A percentile compares a stretch with the other conserved stretches of the same genome.
phyloP scores from a whole-genome alignment of 2,329 filamentous ascomycete genomes.

The Calonectria ilicicola region DNA sequence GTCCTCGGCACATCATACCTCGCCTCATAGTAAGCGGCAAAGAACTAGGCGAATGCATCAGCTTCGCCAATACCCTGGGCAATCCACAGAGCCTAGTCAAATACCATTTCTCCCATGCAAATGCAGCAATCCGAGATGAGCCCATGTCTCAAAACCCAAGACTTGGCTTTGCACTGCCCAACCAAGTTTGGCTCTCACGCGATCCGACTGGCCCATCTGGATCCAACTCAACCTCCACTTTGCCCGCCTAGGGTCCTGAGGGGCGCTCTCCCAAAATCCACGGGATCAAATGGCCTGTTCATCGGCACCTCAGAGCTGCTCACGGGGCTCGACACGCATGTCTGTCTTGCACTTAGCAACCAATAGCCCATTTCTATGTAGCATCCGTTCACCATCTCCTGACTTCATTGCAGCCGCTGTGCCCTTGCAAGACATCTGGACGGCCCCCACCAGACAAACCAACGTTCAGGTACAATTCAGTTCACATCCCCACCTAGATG shows the following conservation, averaged over 20 bases:
- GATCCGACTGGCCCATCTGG: constrained; percentile 35
- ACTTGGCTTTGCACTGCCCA: constrained; percentile 26
- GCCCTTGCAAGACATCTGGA: not conserved
- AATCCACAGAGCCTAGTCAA: not conserved
- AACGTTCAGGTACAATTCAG: not conserved
- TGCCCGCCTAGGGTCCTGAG: constrained; percentile 12
- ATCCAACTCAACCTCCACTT: constrained; percentile 25
- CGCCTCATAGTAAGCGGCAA: not conserved
- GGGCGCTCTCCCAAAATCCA: constrained; percentile 9
- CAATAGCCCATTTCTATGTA: not conserved
- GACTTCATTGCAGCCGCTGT: constrained; percentile 14
- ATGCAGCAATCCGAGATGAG: constrained; percentile 16
- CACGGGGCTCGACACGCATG: constrained; percentile 7
- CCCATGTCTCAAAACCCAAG: constrained; percentile 31
- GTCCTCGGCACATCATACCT: not conserved
- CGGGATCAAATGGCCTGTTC: constrained; percentile 20
- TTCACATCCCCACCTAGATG: constrained; percentile 13
- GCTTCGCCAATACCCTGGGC: not conserved
- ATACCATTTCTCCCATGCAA: constrained; percentile 16
- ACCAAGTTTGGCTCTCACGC: constrained; percentile 25
- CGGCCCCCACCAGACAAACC: constrained; percentile 1
- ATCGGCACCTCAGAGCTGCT: not conserved
- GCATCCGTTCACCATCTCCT: constrained; percentile 8
- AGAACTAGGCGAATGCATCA: not conserved
- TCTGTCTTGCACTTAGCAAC: not conserved